Percentiles rank a stretch among this genome's conserved stretches.
Evolutionary conservation across 129 eudicot genomes (phyloP).

Genomic region (Flaveria robusta): DNA sequence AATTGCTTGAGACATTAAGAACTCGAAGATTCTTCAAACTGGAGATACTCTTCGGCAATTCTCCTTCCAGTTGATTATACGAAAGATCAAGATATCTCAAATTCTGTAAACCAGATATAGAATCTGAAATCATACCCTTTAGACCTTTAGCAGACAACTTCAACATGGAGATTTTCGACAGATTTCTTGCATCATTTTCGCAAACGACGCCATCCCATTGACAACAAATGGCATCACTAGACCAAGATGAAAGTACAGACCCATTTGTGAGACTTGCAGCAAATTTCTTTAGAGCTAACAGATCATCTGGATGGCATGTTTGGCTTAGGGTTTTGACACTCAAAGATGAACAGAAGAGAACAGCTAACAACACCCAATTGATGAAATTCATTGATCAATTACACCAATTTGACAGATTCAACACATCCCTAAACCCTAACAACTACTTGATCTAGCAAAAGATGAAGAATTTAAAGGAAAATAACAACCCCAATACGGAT

Average conservation of each 20-base stretch:
- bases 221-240: constrained; percentile 56
- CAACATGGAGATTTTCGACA: constrained; percentile 40
- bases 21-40: constrained; percentile 60
- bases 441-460: background rate
- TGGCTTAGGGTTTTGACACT: constrained; percentile 46
- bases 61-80: constrained; percentile 60
- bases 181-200: constrained; percentile 41
- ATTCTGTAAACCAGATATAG: constrained; percentile 51
- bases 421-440: background rate
- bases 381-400: constrained; percentile 35
- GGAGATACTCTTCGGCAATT: constrained; percentile 54
- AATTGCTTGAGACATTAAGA: constrained; percentile 74
- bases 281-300: constrained; percentile 63
- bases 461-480: background rate
- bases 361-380: constrained; percentile 46
- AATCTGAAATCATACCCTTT: constrained; percentile 57
- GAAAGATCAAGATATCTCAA: constrained; percentile 76
- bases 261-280: constrained; percentile 58
- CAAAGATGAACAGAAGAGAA: constrained; percentile 45
- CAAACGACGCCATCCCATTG: constrained; percentile 89
- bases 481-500: background rate
- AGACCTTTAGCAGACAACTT: constrained; percentile 59
- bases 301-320: constrained; percentile 67
- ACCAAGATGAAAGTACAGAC: constrained; percentile 61
- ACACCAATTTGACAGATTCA: background rate